Evolutionary conservation across 1,284 basidiomycete species (phyloP), one percentile per base, ranked within the genome.

Genomic region (Fistulinella cinereoalba): DNA sequence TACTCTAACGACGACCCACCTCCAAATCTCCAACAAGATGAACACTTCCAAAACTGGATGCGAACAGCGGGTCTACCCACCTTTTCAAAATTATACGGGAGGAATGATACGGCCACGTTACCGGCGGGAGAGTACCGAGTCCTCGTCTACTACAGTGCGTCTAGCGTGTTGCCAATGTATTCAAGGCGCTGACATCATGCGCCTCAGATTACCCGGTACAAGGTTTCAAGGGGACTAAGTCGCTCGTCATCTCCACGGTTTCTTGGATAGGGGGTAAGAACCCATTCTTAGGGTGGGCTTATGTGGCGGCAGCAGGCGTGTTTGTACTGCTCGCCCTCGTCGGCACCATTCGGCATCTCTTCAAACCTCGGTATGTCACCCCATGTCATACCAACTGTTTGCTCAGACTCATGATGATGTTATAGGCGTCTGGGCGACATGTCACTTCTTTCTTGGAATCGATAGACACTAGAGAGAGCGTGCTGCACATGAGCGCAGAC

Each of bases 31-130:
- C 72, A 74, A 43, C 61, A 68, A 2, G 83, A 99, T 65, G 92
- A 99, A 68, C 95, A 94, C 64, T 98, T 99, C 75, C 94, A 97
- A 71, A 95, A 98, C 58, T 99, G 97, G 97, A 99, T 99, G 97
- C 83, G 96, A 51, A 96, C 93, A 2, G 92, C 97, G 1, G 96
- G 95, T 19, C 72, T 99, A 45, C 96, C 97, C 1, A 97, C 95
- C 1, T 99, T 99, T 71, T 85, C 92, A 36, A 98, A 98, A 71
- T 73, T 98, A 18, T 98, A 90, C 66, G 93, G 85, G 23, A 77
- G 97, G 50, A 98, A 98, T 67, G 96, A 98, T 62, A 67, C 80
- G 24, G 75, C 85, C 25, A 72, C 72, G 32, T 84, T 99, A 76
- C 57, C 62, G 10, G 75, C 81, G 39, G 97, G 94, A 6, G 76